Base-by-base conservation (phyloP, 495 filamentous ascomycete species). In the Aspergillus homomorphus region DNA sequence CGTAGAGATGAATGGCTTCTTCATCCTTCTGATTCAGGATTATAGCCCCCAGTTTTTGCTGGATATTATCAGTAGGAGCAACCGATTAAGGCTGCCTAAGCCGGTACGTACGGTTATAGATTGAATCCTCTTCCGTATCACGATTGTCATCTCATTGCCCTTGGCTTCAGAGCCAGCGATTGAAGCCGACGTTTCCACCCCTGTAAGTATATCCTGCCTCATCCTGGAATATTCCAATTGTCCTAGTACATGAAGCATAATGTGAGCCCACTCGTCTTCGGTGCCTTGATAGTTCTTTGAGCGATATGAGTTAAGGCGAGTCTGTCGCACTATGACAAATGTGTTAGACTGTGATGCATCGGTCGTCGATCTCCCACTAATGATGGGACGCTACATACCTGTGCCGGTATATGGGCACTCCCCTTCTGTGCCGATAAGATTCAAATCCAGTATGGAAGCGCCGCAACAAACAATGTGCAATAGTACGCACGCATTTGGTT, bases 41-140 rank as follows among this genome's bases (percentile, higher is more conserved):
- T 15, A 95, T 66, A 6, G 85, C 69, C 28, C 91, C 90, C 4
- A 94, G 82, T 28, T 81, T 81, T 86, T 89, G 87, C 84, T 89
- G 50, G 24, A 19, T 53, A 33, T 19, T 5, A 30, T 56, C 22
- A 54, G 38, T 44, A 51, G n/a, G 8, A 30, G 45, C 18, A 20
- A 41, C 16, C 22, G 12, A 22, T 12, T 15, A 15, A 6, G 49
- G 42, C 6, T 6, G 2, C 8, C 24, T 16, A 16, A 5, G 24
- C n/a, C 15, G 26, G 22, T 12, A 68, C 76, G 10, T 69, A 83
- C 81, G 8, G 77, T 84, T 55, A 88, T 87, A 15, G 75, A 76
- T 51, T 82, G 73, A 30, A 86, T 77, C 28, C 76, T 77, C 61
- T 80, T 84, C 20, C 83, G 77, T 30, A 87, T 69, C 0, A 73